Evolutionary conservation across 257 asterid species (phyloP), one percentile per base, ranked within the genome.

Genomic region (Solanum pinnatisectum): DNA sequence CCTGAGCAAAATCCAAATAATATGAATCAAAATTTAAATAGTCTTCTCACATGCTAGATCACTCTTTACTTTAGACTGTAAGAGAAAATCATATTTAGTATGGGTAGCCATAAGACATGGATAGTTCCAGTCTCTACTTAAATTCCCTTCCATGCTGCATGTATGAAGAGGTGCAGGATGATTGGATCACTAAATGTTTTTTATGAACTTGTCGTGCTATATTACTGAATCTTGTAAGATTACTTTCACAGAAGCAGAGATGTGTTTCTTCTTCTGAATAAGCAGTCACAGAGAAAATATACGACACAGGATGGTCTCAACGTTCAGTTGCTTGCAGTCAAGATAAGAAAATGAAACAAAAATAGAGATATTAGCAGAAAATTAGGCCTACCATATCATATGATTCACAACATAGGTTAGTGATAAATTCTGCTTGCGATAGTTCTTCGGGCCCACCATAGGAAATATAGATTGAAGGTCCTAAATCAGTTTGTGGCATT

Each of bases 401-500:
- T 79, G 99, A 92, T 81, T 94, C 95, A 83, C 92, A 94, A 90
- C 94, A 93, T 87, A 97, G 90, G 85, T 94, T 97, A 81, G 96
- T 93, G 91, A 93, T 90, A 88, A 91, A 93, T 89, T 96, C 98
- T 81, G 94, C 88, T 87, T 91, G 95, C 84, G 87, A 87, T 52
- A 95, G 92, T 89, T 96, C 98, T 87, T 93, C 98, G 13, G 96
- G 92, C 86, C 94, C 94, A 89, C 98, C 98, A 91, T 92, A 95
- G 44, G 98, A 92, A 84, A 96, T 92, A 89, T 93, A 93, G 90
- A 97, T 89, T 87, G 92, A 92, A 79, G 99, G 99, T 89, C 99
- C 99, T 86, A 94, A 89, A 46, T 95, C 98, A 15, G 92, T 94
- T 93, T 90, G 92, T 74, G 90, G 88, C 35, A 90, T 87, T 89